Evolutionary conservation across 2,329 filamentous ascomycete species (phyloP).

Genomic region (Zymoseptoria passerinii): DNA sequence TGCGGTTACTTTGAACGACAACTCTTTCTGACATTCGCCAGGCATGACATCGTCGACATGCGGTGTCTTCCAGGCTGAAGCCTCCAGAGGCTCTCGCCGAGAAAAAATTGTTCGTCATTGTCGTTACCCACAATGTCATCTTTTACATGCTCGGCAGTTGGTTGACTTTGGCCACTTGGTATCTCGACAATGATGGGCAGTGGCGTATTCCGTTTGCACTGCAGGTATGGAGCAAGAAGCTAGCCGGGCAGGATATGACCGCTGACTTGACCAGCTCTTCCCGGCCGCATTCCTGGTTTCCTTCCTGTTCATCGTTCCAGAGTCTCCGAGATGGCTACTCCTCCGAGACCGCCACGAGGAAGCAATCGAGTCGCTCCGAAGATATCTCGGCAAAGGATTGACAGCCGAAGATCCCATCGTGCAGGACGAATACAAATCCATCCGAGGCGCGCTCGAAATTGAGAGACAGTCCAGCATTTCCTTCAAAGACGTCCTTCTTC

Average conservation of each 20-base stretch:
- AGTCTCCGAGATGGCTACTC: slow-evolving; percentile 32
- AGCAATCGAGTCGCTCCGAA: slow-evolving; percentile 32
- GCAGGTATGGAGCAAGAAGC: background rate
- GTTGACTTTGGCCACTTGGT: slow-evolving; percentile 39
- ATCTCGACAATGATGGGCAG: slow-evolving; percentile 29
- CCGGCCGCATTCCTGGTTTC: slow-evolving; percentile 20
- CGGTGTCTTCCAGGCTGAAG: slow-evolving; percentile 38
- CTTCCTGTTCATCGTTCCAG: slow-evolving; percentile 29
- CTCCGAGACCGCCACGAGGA: slow-evolving; percentile 26
- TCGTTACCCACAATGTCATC: slow-evolving; percentile 35
- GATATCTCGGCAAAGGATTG: slow-evolving; percentile 37
- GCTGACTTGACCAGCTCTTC: slow-evolving; percentile 14
- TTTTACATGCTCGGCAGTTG: slow-evolving; percentile 39
- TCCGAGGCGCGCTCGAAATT: slow-evolving; percentile 8
- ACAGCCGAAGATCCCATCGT: slow-evolving; percentile 3
- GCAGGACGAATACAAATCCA: slow-evolving; percentile 8
- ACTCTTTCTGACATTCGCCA: background rate
- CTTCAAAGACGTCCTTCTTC: slow-evolving; percentile 7
- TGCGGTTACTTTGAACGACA: too few relatives aligned
- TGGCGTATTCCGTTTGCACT: slow-evolving; percentile 36
- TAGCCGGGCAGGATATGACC: background rate
- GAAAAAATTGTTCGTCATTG: slow-evolving; percentile 23
- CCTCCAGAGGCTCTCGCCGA: slow-evolving; percentile 28
- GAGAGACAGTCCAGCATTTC: slow-evolving; percentile 6
- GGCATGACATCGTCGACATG: slow-evolving; percentile 35